Evolutionary conservation across 2,329 filamentous ascomycete genomes (phyloP), one percentile per base, ranked within the genome.

Genomic region (Venturia nashicola): DNA sequence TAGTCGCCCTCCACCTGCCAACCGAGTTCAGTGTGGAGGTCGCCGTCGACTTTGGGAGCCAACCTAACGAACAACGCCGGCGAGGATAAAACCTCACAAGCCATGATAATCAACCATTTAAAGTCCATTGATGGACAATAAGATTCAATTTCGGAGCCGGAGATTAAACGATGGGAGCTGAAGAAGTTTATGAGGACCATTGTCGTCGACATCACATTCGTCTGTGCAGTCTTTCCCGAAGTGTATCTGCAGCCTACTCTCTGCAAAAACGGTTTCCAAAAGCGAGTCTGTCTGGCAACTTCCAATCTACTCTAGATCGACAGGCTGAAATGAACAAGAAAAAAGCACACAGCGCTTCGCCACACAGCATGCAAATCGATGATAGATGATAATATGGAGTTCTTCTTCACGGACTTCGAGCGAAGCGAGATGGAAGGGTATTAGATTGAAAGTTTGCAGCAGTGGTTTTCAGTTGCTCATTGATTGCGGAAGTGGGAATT

Each of bases 11-110:
- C 64, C 67, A n/a, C 67, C 69, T 16, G 71, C 70, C 43, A 68
- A 68, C 8, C 69, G 67, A 48, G 69, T 71, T 14, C 65, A 70
- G 5, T 73, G 74, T 55, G 75, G 74, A 36, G 72, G 69, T 44
- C 67, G 71, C 32, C 69, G 74, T 39, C 73, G 72, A 64, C 68
- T 76, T 20, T 76, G 75, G 75, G 75, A 76, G 65, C 75, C 75
- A 51, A 74, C 73, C 66, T 76, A 70, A 65, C 23, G 1, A 42
- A 57, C 5, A 27, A 44, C 27, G 59, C 39, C 7, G 59, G 59
- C 59, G 59, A 60, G 59, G 59, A 42, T 44, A 44, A 44, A 42
- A 60, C 39, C 39, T 60, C 59, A 60, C 36, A 27, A 57, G 51
- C 27, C 51, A 36, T 36, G 32, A 57, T 36, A 16, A 18, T 14